Evolutionary conservation across 2,329 filamentous ascomycete species (phyloP).

Genomic region (Diaporthe velutina): DNA sequence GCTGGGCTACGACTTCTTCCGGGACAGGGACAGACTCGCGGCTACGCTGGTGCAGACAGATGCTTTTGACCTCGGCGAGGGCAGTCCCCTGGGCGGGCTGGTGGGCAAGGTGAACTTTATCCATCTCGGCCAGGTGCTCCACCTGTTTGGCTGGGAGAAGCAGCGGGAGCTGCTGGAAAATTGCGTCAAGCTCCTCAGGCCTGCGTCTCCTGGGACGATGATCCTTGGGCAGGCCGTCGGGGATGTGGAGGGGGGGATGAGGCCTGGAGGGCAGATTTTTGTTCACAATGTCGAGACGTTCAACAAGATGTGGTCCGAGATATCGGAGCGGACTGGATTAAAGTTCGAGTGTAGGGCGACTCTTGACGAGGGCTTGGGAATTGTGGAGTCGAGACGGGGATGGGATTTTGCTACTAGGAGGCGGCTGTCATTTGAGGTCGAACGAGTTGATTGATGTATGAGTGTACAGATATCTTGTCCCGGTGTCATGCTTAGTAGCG

Average conservation of each 20-base stretch:
- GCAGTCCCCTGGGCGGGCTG: conserved; percentile 40
- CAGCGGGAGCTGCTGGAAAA: conserved; percentile 45
- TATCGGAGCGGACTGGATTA: conserved; percentile 38
- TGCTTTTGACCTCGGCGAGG: conserved; percentile 43
- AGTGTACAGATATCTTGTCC: not conserved
- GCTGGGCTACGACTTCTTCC: conserved; percentile 52
- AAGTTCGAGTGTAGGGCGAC: conserved; percentile 18
- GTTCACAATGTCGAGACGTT: conserved; percentile 40
- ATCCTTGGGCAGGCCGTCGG: conserved; percentile 40
- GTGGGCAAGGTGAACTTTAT: conserved; percentile 46
- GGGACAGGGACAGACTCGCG: conserved; percentile 44
- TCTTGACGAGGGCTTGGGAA: conserved; percentile 27
- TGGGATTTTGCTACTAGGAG: conserved; percentile 11
- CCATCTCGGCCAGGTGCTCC: conserved; percentile 49
- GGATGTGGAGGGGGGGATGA: conserved; percentile 33
- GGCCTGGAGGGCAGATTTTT: not conserved
- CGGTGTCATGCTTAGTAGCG: not conserved
- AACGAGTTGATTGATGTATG: not conserved
- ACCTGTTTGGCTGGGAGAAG: conserved; percentile 48
- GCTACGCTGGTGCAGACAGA: conserved; percentile 44
- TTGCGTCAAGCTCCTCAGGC: conserved; percentile 44
- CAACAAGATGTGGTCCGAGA: conserved; percentile 39
- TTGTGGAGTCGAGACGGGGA: not conserved
- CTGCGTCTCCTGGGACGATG: conserved; percentile 30
- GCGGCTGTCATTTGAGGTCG: conserved; percentile 10